Evolutionary conservation across 208 protist genomes (phyloP), one percentile per base, ranked within the genome.

Genomic region (Crithidia mellificae): DNA sequence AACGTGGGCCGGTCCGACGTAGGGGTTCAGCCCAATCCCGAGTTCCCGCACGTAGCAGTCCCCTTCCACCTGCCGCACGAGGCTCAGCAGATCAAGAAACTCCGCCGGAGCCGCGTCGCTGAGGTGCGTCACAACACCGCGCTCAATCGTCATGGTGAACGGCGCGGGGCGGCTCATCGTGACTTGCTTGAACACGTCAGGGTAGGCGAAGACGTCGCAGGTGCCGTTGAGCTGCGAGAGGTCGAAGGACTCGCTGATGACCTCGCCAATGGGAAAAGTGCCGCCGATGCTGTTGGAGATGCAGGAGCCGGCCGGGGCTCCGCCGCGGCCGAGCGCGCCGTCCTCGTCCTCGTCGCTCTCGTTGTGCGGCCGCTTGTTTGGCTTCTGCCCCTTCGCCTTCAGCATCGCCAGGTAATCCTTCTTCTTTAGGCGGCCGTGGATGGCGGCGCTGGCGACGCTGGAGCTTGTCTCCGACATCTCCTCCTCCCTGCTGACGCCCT

Each of bases 21-120:
- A 89, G n/a, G 88, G 90, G 77, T 94, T 97, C 36, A 97, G 84
- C 20, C 92, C 92, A 56, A 97, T 91, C 36, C 92, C 92, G 36
- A 95, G 80, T 76, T 97, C 92, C 15, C 92, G 87, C 78, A 97
- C 88, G 58, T 85, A 89, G 80, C 87, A 91, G 63, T 81, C 69
- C 12, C 88, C 89, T 62, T 97, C 89, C 20, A 80, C 75, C 68
- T 95, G 81, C 2, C 90, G 78, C 46, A 97, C 88, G 11, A 97
- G 77, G 24, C 77, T 78, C 34, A 94, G 71, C 34, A 97, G 57
- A 25, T 97, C 87, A 19, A 84, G 63, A 41, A 97, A 88, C 58
- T 92, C 87, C 29, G 57, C 79, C 8, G 92, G 92, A 2, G 87
- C 84, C 44, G 74, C 72, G 30, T 79, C 68, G 55, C 81, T 73